phyloP scores from a whole-genome alignment of 2,329 filamentous ascomycete genomes.

The Anthostomella pinea region DNA sequence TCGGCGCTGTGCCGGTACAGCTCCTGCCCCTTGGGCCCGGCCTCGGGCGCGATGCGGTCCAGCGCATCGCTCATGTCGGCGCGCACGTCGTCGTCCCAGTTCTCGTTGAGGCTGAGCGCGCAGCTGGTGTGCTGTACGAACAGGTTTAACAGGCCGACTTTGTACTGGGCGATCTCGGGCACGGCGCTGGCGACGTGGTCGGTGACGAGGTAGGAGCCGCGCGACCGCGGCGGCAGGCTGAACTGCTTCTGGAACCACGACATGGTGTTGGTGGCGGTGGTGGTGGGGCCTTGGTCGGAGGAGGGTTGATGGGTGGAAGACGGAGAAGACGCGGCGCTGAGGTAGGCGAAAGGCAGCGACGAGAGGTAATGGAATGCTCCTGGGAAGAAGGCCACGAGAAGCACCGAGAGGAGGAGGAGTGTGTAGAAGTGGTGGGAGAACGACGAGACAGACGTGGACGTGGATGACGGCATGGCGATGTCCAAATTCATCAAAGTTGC shows the following conservation, averaged over 20 bases:
- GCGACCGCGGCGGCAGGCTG: constrained; percentile 69
- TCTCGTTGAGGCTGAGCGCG: constrained; percentile 90
- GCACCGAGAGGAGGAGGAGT: constrained; percentile 44
- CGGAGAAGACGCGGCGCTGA: constrained; percentile 22
- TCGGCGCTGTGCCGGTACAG: constrained; percentile 87
- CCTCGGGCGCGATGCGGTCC: constrained; percentile 81
- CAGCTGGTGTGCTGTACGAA: constrained; percentile 96
- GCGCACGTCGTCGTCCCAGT: constrained; percentile 80
- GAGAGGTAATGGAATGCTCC: constrained; percentile 50
- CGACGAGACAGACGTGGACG: constrained; percentile 30
- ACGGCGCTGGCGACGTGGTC: constrained; percentile 67
- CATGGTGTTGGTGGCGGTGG: constrained; percentile 39
- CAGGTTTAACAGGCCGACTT: constrained; percentile 80
- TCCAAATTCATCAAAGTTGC: constrained; percentile 11
- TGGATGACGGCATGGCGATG: constrained; percentile 40
- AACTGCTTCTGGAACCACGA: constrained; percentile 84
- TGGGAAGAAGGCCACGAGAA: constrained; percentile 53
- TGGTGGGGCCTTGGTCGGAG: constrained; percentile 10
- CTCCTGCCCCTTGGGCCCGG: constrained; percentile 66
- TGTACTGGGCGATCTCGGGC: constrained; percentile 80
- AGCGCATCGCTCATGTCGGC: constrained; percentile 91
- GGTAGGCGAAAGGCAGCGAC: constrained; percentile 44
- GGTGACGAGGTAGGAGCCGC: constrained; percentile 89
- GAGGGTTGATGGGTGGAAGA: constrained; percentile 6
- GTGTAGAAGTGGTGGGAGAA: constrained; percentile 38